Evolutionary conservation across 768 basidiomycete species (phyloP).

Genomic region (Suillus weaverae): DNA sequence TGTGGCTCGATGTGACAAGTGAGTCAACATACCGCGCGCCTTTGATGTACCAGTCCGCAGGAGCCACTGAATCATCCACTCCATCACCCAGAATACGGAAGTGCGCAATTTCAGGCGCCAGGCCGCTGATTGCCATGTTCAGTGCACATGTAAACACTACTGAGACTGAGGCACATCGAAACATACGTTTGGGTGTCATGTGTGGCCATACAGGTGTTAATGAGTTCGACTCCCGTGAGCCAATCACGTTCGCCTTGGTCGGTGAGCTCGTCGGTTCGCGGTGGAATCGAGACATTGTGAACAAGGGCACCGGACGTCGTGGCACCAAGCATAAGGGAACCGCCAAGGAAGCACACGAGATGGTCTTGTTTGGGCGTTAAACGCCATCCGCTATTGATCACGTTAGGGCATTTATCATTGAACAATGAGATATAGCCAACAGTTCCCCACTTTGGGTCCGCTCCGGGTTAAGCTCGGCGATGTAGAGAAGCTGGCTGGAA

Average conservation of each 20-base stretch:
- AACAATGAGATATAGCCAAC: constrained; percentile 29
- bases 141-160: background rate
- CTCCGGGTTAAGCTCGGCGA: constrained; percentile 77
- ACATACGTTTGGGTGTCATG: constrained; percentile 82
- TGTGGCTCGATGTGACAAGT: background rate
- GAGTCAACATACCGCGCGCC: constrained; percentile 54
- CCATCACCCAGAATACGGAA: constrained; percentile 69
- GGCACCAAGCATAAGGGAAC: constrained; percentile 88
- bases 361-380: constrained; percentile 91
- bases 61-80: constrained; percentile 35
- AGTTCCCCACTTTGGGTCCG: constrained; percentile 29
- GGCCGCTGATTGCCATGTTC: constrained; percentile 49
- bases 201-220: constrained; percentile 86
- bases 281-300: constrained; percentile 64
- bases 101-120: constrained; percentile 88
- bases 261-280: constrained; percentile 61
- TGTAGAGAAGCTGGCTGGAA: constrained; percentile 66
- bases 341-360: constrained; percentile 92
- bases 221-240: constrained; percentile 74
- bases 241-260: constrained; percentile 72
- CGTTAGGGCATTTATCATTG: background rate
- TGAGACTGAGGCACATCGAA: background rate
- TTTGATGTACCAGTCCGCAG: constrained; percentile 91
- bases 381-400: constrained; percentile 54
- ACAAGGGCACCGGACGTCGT: constrained; percentile 60